Evolutionary conservation across 805 yeast genomes (phyloP).

Genomic region (Metschnikowia drakensbergensis): DNA sequence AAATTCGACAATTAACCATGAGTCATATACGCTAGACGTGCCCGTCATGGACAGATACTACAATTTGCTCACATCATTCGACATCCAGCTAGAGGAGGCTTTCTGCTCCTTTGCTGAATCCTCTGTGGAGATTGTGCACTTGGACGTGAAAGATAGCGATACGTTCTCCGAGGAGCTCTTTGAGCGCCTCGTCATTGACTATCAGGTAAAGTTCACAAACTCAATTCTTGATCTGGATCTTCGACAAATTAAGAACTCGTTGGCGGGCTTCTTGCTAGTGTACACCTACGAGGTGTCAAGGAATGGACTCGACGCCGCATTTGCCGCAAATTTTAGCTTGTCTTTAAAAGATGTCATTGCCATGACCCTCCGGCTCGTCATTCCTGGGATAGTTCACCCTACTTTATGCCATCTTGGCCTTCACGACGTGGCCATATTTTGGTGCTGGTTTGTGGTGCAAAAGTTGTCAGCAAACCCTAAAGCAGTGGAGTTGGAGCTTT

Average conservation of each 20-base stretch:
- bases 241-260: conserved; percentile 27
- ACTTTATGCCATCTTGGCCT: conserved; percentile 19
- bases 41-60: conserved; percentile 24
- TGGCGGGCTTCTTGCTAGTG: conserved; percentile 23
- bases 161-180: conserved; percentile 37
- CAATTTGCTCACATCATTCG: conserved; percentile 58
- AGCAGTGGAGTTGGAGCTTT: conserved; percentile 27
- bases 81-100: conserved; percentile 49
- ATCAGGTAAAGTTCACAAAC: conserved; percentile 31
- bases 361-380: conserved; percentile 25
- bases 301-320: conserved; percentile 1
- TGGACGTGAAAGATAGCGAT: conserved; percentile 12
- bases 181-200: conserved; percentile 38
- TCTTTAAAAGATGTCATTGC: conserved; percentile 20
- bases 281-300: conserved; percentile 15
- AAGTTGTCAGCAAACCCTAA: conserved; percentile 14
- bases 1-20: conserved; percentile 6
- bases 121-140: conserved; percentile 39
- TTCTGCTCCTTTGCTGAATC: conserved; percentile 36
- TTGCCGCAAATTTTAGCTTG: conserved; percentile 2
- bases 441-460: conserved; percentile 39
- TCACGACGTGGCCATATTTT: conserved; percentile 30
- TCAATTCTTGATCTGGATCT: conserved; percentile 26
- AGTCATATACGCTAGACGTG: conserved; percentile 18
- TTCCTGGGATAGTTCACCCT: conserved; percentile 35